Conservation (phyloP, 2,329 filamentous ascomycete species). For the Aspergillus sp. region DNA sequence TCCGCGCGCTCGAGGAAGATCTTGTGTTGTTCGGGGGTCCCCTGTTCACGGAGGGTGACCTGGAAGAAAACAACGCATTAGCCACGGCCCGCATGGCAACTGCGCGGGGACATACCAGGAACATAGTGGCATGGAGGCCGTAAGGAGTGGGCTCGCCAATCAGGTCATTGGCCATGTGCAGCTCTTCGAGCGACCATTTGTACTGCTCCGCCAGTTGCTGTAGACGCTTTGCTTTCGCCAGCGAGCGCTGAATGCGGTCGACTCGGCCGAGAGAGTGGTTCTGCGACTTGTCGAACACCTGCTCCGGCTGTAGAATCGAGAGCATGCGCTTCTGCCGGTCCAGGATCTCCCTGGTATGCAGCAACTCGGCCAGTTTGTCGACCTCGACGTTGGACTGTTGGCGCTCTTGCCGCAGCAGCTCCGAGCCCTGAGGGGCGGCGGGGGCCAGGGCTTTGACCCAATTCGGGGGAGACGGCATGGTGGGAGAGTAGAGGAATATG, state of each 20-base stretch:
- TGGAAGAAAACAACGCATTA: slow-evolving; percentile 17
- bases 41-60: slow-evolving; percentile 62
- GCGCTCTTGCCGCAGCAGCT: slow-evolving; percentile 61
- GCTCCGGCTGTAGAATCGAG: slow-evolving; percentile 55
- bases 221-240: slow-evolving; percentile 62
- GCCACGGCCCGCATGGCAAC: background rate
- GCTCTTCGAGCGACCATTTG: slow-evolving; percentile 59
- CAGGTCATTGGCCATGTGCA: slow-evolving; percentile 55
- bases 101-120: slow-evolving; percentile 42
- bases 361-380: slow-evolving; percentile 56
- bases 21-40: slow-evolving; percentile 63
- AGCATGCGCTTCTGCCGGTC: slow-evolving; percentile 53
- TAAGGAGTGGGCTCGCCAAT: slow-evolving; percentile 67
- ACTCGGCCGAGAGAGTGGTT: slow-evolving; percentile 65
- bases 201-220: slow-evolving; percentile 57
- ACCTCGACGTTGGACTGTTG: slow-evolving; percentile 58
- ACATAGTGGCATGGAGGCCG: slow-evolving; percentile 63
- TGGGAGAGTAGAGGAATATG: slow-evolving; percentile 3
- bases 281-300: slow-evolving; percentile 67
- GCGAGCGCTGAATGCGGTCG: slow-evolving; percentile 58
- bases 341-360: slow-evolving; percentile 59
- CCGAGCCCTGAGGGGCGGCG: slow-evolving; percentile 57
- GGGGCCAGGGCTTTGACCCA: slow-evolving; percentile 62
- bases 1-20: slow-evolving; percentile 60
- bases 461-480: slow-evolving; percentile 40